These are phyloP conservation scores for Sungouiella thailandica DNA, from an alignment of 805 yeast species.

Conservation along the genomic window DNA sequence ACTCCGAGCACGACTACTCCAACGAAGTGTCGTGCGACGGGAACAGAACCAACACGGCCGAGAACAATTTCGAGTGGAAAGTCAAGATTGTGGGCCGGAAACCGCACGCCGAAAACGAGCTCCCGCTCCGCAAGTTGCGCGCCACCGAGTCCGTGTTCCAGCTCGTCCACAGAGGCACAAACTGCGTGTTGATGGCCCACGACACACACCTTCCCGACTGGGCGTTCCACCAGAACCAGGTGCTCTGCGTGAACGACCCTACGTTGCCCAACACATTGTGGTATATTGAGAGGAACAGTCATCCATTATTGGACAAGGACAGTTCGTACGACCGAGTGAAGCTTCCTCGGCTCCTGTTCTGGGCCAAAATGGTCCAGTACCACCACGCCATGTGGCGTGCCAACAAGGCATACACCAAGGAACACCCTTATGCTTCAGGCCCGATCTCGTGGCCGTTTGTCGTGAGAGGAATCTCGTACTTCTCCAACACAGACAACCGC, in stretches of 20 bases:
- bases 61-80: constrained; percentile 65
- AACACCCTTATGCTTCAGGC: constrained; percentile 44
- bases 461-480: constrained; percentile 55
- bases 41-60: constrained; percentile 50
- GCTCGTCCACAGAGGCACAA: constrained; percentile 59
- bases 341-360: constrained; percentile 36
- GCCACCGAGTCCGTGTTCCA: constrained; percentile 70
- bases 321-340: constrained; percentile 17
- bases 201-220: constrained; percentile 70
- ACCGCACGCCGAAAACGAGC: constrained; percentile 28
- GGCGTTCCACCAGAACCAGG: constrained; percentile 86
- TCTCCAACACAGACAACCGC: constrained; percentile 35
- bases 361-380: constrained; percentile 49
- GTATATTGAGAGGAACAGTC: constrained; percentile 63
- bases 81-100: constrained; percentile 41
- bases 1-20: constrained; percentile 86
- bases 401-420: constrained; percentile 42
- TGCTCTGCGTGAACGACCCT: constrained; percentile 77
- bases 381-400: constrained; percentile 52
- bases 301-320: constrained; percentile 39
- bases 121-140: constrained; percentile 34
- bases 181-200: constrained; percentile 74
- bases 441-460: constrained; percentile 56
- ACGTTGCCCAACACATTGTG: constrained; percentile 63
- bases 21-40: constrained; percentile 77